phyloP scores from a whole-genome alignment of 2,329 filamentous ascomycete species.

The Fusarium caatingaense region DNA sequence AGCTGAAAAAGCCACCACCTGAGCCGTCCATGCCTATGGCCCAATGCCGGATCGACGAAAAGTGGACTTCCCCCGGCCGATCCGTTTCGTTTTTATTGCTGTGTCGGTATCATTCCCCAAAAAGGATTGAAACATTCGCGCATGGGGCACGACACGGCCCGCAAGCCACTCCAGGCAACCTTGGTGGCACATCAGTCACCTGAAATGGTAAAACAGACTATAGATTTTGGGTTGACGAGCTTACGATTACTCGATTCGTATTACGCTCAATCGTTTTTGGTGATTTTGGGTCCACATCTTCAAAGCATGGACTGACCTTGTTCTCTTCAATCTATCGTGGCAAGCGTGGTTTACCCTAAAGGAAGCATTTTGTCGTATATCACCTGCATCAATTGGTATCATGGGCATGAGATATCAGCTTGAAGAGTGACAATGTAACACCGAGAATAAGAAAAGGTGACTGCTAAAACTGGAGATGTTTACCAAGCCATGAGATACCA shows the following conservation, averaged over 20 bases:
- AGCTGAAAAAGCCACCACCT: conserved; percentile 11
- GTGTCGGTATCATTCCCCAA: not conserved
- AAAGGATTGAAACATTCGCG: conserved; percentile 16
- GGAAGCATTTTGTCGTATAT: not conserved
- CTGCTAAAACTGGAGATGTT: rapidly evolving
- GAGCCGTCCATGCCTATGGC: not conserved
- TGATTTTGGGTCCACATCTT: not conserved
- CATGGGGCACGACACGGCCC: conserved; percentile 12
- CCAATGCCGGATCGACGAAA: conserved; percentile 24
- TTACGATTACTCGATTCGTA: not conserved
- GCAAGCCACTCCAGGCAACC: conserved; percentile 12
- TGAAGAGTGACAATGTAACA: not conserved
- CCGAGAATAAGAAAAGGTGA: not conserved
- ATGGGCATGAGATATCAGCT: not conserved
- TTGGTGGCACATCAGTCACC: conserved; percentile 19
- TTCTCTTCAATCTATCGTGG: not conserved
- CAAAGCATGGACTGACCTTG: not conserved
- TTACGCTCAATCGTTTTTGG: not conserved
- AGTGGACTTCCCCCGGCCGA: conserved; percentile 18
- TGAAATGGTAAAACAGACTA: conserved; percentile 26
- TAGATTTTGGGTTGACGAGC: not conserved
- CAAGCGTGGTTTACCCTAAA: not conserved
- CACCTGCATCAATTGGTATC: not conserved
- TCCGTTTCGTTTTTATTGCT: conserved; percentile 30
- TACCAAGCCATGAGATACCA: not conserved